A percentile compares a stretch with the other conserved stretches of the same genome.
These are phyloP conservation scores for Wakefieldia striispora DNA, from an alignment of 768 basidiomycete genomes.

Conservation along the genomic window DNA sequence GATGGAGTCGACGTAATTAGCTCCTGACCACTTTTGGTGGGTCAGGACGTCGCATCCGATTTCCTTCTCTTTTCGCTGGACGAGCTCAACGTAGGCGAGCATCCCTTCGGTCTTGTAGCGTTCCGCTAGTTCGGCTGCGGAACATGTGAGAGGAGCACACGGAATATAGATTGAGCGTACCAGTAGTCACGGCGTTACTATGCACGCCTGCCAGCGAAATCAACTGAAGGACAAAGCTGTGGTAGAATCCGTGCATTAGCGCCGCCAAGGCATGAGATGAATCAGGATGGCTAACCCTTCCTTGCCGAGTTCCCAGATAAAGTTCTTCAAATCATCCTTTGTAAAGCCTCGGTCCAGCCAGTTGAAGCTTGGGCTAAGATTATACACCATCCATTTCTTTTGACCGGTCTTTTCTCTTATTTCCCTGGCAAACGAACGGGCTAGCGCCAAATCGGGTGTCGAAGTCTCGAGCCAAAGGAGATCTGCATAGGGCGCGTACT, in stretches of 20 bases:
- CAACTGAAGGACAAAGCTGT: constrained; percentile 84
- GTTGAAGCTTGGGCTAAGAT: constrained; percentile 92
- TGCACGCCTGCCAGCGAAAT: constrained; percentile 91
- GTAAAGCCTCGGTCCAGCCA: constrained; percentile 84
- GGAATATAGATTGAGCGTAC: constrained; percentile 37
- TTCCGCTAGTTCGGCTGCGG: constrained; percentile 70
- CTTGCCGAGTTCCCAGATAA: constrained; percentile 87
- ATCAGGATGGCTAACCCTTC: constrained; percentile 56
- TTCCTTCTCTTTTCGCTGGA: constrained; percentile 86
- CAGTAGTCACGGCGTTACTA: constrained; percentile 74
- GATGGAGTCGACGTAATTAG: constrained; percentile 87
- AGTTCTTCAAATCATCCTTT: constrained; percentile 74
- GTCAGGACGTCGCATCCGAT: constrained; percentile 88
- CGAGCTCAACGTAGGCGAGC: constrained; percentile 87
- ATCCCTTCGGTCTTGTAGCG: constrained; percentile 86
- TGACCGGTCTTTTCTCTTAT: constrained; percentile 67
- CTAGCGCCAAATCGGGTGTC: constrained; percentile 78
- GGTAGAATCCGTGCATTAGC: constrained; percentile 5
- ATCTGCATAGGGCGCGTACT: constrained; percentile 85
- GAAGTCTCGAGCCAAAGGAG: constrained; percentile 94
- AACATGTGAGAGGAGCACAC: constrained; percentile 4
- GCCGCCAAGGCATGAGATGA: not conserved
- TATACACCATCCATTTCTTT: constrained; percentile 83
- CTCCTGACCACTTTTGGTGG: constrained; percentile 96
- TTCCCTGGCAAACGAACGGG: constrained; percentile 70